Conservation (phyloP, 306 rosid species). For the Prunus salicina region DNA sequence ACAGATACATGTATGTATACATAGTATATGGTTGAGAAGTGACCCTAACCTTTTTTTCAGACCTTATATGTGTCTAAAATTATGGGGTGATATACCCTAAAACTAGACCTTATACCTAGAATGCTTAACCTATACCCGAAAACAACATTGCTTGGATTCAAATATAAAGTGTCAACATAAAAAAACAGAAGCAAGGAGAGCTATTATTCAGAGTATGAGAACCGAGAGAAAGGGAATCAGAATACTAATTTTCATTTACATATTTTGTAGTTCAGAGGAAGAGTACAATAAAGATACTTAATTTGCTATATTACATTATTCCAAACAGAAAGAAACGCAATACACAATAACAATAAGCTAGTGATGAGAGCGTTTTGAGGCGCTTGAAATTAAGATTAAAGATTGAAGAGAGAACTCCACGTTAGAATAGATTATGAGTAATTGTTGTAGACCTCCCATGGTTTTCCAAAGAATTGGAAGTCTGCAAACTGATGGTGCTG, state of each 20-base stretch:
- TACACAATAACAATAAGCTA: not conserved
- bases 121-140: not conserved
- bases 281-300: not conserved
- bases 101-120: not conserved
- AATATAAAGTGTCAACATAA: not conserved
- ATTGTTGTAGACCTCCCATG: constrained; percentile 56
- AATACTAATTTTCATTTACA: not conserved
- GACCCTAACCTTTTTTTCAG: not conserved
- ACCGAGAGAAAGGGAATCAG: not conserved
- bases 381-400: not conserved
- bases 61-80: too few relatives aligned
- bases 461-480: constrained; percentile 43
- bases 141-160: not conserved
- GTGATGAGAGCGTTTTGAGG: not conserved
- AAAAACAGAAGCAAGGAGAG: not conserved
- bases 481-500: constrained; percentile 72
- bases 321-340: constrained; percentile 10
- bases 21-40: not conserved
- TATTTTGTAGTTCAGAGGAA: not conserved
- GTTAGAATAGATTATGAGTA: constrained; percentile 25
- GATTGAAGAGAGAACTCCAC: constrained; percentile 1
- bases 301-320: constrained; percentile 6
- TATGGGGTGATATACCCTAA: not conserved
- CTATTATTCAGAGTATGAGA: not conserved
- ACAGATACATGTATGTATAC: not conserved